Conservation (phyloP, 2,329 filamentous ascomycete genomes). For the Colletotrichum somersetense region DNA sequence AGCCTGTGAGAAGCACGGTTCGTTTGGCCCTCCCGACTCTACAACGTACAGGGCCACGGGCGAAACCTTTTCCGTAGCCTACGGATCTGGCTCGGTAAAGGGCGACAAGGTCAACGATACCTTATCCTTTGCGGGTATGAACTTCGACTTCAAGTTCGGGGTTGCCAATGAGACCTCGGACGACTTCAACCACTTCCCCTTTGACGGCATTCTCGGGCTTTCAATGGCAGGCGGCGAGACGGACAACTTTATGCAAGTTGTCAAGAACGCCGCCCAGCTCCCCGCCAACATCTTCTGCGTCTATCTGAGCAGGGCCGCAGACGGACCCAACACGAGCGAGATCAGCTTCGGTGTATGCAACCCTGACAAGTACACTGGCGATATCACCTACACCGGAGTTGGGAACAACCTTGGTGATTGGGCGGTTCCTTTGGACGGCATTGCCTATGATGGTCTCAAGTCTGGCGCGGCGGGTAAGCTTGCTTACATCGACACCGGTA, state of each 20-base stretch:
- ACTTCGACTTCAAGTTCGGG: slow-evolving; percentile 76
- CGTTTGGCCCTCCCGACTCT: slow-evolving; percentile 76
- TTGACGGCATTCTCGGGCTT: slow-evolving; percentile 89
- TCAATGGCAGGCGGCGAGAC: slow-evolving; percentile 71
- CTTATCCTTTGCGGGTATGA: slow-evolving; percentile 74
- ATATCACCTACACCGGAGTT: slow-evolving; percentile 74
- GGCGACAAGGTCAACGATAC: slow-evolving; percentile 77
- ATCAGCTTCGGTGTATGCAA: slow-evolving; percentile 82
- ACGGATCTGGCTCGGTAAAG: slow-evolving; percentile 81
- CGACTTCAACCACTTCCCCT: slow-evolving; percentile 82
- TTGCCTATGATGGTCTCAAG: slow-evolving; percentile 70
- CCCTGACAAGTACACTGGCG: slow-evolving; percentile 73
- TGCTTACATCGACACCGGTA: slow-evolving; percentile 87
- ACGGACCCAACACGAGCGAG: slow-evolving; percentile 78
- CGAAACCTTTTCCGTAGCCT: slow-evolving; percentile 73
- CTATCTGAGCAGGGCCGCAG: slow-evolving; percentile 74
- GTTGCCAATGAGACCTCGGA: slow-evolving; percentile 77
- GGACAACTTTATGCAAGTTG: slow-evolving; percentile 75
- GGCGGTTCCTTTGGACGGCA: slow-evolving; percentile 78
- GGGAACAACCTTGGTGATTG: slow-evolving; percentile 70
- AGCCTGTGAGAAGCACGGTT: slow-evolving; percentile 77
- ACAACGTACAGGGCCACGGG: slow-evolving; percentile 67
- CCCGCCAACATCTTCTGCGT: slow-evolving; percentile 77
- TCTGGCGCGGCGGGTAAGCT: slow-evolving; percentile 67
- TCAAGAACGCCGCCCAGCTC: slow-evolving; percentile 69